Evolutionary conservation across 352 stramenopile genomes (phyloP), one percentile per base, ranked within the genome.

Genomic region (Globisporangium echinulatum): DNA sequence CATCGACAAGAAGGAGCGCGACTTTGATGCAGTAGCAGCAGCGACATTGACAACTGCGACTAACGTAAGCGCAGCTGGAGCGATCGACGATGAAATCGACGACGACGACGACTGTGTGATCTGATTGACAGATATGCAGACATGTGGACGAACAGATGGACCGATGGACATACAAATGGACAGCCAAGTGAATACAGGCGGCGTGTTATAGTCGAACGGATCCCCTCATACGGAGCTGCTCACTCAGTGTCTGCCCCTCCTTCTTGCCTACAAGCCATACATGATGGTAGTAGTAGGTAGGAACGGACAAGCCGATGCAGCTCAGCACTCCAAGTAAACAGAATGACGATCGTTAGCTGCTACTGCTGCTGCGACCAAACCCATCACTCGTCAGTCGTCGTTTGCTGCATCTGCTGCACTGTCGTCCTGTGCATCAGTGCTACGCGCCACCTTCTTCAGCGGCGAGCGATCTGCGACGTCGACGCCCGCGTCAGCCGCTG

Each of bases 51-150:
- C 7, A 40, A n/a, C 56, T 54, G 25, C 25, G 25, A 33, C 25
- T 33, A 33, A 33, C 25, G 25, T 33, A 33, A 33, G 25, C 25
- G 25, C 25, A 33, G 15, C 42, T 17, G 57, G 60, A 37, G 57
- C 49, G n/a, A 42, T 67, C 10, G 68, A 33, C 66, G 5, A 48
- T 17, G 70, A 75, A 0, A 42, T 42, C 10, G 59, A 50, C 7
- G 70, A 79, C 46, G 52, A 79, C 33, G 70, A 85, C 44, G 72
- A 80, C 63, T 72, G 73, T 13, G 72, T 82, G 47, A 80, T 85
- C 42, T 85, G 70, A 67, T 14, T 0, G 8, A 1, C 11, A 54
- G 33, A 33, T 7, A 47, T 17, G 36, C 38, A 39, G 19, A 47
- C n/a, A 52, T 39, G 5, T 36, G 17, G 6, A 36, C 15, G 17